These are phyloP conservation scores for Blastocystis sp. DNA, from an alignment of 352 stramenopile genomes.

Conservation along the genomic window DNA sequence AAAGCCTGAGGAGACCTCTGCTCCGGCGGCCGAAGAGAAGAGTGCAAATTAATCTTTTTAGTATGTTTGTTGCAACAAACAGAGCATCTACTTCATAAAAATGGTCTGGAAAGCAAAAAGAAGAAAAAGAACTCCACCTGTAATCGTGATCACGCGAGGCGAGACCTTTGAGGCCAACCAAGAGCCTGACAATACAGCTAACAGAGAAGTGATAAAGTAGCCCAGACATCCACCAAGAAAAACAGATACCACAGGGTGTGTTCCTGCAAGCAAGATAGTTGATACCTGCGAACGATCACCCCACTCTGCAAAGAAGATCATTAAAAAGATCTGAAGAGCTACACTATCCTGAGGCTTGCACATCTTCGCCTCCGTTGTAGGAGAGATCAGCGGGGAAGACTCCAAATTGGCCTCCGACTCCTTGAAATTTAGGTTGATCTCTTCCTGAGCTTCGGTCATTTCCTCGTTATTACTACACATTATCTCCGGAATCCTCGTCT, in stretches of 20 bases:
- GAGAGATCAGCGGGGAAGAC: neutral
- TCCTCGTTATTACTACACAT: neutral
- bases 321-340: constrained; percentile 69
- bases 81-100: constrained; percentile 2
- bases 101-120: neutral
- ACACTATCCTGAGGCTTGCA: constrained; percentile 30
- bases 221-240: neutral
- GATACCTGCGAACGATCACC: constrained; percentile 73
- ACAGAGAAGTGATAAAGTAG: constrained; percentile 1
- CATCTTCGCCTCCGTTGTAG: neutral
- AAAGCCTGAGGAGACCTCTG: constrained; percentile 9
- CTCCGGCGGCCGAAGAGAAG: constrained; percentile 3
- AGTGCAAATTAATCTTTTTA: constrained; percentile 18
- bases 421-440: constrained; percentile 8
- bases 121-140: neutral
- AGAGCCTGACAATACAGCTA: neutral
- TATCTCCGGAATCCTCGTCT: neutral
- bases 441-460: neutral
- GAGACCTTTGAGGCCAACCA: constrained; percentile 1
- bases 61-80: neutral
- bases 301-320: constrained; percentile 80
- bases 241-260: neutral
- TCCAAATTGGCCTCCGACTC: neutral
- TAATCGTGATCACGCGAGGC: neutral
- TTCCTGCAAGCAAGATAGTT: constrained; percentile 29